phyloP scores from a whole-genome alignment of 176 grass and related monocot species.

The Eragrostis curvula region DNA sequence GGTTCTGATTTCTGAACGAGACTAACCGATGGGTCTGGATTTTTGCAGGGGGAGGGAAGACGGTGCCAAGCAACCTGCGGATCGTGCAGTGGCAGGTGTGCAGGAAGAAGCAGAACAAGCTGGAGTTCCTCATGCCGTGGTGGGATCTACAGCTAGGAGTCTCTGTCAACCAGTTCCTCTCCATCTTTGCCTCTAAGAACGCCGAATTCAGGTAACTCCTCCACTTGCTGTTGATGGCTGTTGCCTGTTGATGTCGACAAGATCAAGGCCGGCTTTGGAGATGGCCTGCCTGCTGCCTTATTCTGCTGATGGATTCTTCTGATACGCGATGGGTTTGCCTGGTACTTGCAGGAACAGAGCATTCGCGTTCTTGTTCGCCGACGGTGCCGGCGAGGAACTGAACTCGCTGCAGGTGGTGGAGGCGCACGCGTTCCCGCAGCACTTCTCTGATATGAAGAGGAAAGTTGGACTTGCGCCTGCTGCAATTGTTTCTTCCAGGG shows the following conservation, averaged over 20 bases:
- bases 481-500: constrained; percentile 65
- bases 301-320: neutral
- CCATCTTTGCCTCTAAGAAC: constrained; percentile 74
- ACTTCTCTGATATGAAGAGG: constrained; percentile 72
- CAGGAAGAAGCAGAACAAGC: constrained; percentile 77
- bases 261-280: too few species aligned
- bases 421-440: constrained; percentile 76
- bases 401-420: constrained; percentile 71
- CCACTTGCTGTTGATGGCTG: neutral
- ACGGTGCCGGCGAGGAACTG: constrained; percentile 79
- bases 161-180: constrained; percentile 89
- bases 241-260: neutral
- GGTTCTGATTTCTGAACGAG: constrained; percentile 6
- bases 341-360: constrained; percentile 71
- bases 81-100: constrained; percentile 81
- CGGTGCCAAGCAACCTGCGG: constrained; percentile 88
- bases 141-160: constrained; percentile 97
- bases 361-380: constrained; percentile 77
- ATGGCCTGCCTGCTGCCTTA: too few species aligned
- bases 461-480: constrained; percentile 85
- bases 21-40: neutral
- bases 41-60: constrained; percentile 75
- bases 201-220: constrained; percentile 60
- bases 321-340: too few species aligned
- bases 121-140: constrained; percentile 91